Evolutionary conservation across 2,329 filamentous ascomycete species (phyloP), one percentile per base, ranked within the genome.

Genomic region (Sarocladium oryzae): DNA sequence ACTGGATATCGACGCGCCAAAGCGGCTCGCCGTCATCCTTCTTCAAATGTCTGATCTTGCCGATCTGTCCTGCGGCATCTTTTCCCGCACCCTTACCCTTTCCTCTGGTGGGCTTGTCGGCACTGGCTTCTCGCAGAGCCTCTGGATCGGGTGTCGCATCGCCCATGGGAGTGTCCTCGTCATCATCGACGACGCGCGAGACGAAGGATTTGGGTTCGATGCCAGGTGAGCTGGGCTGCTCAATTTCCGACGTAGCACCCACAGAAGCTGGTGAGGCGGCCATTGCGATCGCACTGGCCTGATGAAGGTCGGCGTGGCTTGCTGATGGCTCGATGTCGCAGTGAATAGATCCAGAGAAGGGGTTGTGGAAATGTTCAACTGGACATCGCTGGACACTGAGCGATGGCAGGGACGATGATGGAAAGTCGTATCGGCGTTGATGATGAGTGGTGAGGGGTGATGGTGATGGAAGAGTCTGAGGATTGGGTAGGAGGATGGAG

Each of bases 11-110:
- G 64, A 83, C 84, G 60, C 89, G 78, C 89, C 89, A 95, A 3
- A 95, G 76, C 45, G 89, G 89, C 58, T 91, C 87, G 61, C 89
- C 89, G 62, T 95, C 89, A 55, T 91, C 88, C 67, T 93, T 93
- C 69, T 95, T 95, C 50, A 95, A 70, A 65, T 93, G 88, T 50
- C 86, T 74, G 53, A 95, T 89, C 72, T 93, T 95, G 58, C 79
- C 79, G 49, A 80, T 70, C 51, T 70, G 64, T 35, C 61, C 60
- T 51, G 64, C 65, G 45, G 61, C 56, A 32, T 69, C 69, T 50
- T 67, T 69, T 49, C 30, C 37, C 45, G 63, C 61, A 18, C 55
- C 55, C 51, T 68, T 71, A 20, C 62, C 59, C 52, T 69, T 71
- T 41, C 63, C 58, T 16, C 67, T 65, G 4, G 64, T 54, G 4